Conservation (phyloP, 176 grass and related monocot genomes). For the Eleusine coracana region DNA sequence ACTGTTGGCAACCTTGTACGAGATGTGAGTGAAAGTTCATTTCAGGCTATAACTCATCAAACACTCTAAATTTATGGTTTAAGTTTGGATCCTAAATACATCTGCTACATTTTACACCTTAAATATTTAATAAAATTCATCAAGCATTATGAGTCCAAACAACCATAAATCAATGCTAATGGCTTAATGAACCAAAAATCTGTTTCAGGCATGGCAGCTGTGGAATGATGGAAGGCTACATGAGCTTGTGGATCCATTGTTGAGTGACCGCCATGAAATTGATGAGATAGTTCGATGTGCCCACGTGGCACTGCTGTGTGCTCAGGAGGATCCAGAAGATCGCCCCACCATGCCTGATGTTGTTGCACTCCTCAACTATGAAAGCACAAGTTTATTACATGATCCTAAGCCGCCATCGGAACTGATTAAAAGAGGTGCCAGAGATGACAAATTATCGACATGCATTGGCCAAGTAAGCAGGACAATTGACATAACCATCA, state of each 20-base stretch:
- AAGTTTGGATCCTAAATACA: too few relatives aligned
- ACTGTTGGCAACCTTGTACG: conserved; percentile 38
- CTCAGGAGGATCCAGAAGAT: conserved; percentile 53
- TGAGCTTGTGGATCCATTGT: conserved; percentile 47
- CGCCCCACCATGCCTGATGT: conserved; percentile 50
- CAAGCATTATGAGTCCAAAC: not conserved
- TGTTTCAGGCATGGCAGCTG: conserved; percentile 52
- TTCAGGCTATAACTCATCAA: not conserved
- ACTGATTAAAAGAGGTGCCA: not conserved
- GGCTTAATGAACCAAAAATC: not conserved
- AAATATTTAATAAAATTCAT: not conserved
- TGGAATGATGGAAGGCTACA: conserved; percentile 41
- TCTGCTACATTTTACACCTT: not conserved
- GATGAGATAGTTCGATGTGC: conserved; percentile 23
- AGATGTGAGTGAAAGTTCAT: conserved; percentile 19
- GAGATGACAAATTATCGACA: not conserved
- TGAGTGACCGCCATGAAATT: conserved; percentile 5
- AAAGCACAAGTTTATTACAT: conserved; percentile 16
- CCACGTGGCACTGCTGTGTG: conserved; percentile 51
- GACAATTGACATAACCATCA: conserved; percentile 46
- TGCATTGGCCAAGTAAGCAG: conserved; percentile 30
- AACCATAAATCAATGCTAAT: not conserved
- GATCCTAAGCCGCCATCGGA: conserved; percentile 37
- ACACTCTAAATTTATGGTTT: too few relatives aligned
- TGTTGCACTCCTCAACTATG: conserved; percentile 38